Evolutionary conservation across 345 rosid species (phyloP), one percentile per base, ranked within the genome.

Genomic region (Salix arbutifolia): DNA sequence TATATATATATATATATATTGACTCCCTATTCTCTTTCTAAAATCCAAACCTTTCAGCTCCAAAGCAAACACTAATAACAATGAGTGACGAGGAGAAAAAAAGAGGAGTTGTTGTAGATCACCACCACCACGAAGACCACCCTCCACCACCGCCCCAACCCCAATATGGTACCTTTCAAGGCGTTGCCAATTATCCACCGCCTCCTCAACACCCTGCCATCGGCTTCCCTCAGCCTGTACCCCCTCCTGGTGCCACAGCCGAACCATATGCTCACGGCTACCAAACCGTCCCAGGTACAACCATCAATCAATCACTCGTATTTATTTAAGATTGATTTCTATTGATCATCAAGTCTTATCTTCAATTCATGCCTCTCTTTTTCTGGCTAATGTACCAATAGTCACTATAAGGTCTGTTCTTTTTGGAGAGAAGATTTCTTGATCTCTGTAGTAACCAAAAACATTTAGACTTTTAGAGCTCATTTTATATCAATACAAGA

Each of bases 81-180:
- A 78, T 78, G 80, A 66, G 72, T 13, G 76, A 56, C 4, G 72
- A 78, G 40, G 76, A 72, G 0, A 72, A 52, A 56, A 71, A 33
- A 44, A 64, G 71, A 26, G 67, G 71, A n/a, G 64, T 37, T 4
- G 40, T 66, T 0, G 61, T 53, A 2, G 76, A 44, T 28, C 80
- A 72, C 56, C 69, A 62, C 12, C 74, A 42, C 46, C 74, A 70
- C 64, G 60, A 21, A 53, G 37, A 28, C 37, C 19, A 64, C 8
- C 67, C 67, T 0, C 53, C 28, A 16, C 53, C 66, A 30, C 62
- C 38, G 11, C 69, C 56, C 4, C 78, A 68, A 10, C 74, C 76
- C 23, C 98, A 89, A 23, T 95, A 95, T 83, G 99, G 98, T 10
- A 95, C 99, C 8, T 95, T 95, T 85, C 98, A 93, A 85, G 99